Conservation (phyloP, 352 stramenopile genomes). For the Phytophthora kernoviae region DNA sequence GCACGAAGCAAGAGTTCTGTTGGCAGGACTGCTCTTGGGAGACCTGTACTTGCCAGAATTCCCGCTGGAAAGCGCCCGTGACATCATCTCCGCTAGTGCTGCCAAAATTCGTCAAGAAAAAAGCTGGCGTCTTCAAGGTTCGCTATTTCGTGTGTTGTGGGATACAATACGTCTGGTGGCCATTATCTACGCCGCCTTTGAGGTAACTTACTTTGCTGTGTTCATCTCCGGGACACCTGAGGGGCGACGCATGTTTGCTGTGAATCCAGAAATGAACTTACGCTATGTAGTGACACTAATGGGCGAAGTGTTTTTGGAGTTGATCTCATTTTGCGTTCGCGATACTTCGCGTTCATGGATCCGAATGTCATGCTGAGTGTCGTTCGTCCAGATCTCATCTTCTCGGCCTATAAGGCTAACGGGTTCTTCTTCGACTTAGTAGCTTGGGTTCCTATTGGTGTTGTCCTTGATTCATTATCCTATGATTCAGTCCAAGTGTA, state of each 20-base stretch:
- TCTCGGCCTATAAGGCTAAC: constrained; percentile 53
- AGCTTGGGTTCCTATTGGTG: constrained; percentile 52
- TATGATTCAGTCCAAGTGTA: constrained; percentile 28
- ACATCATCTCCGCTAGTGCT: neutral
- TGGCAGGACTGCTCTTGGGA: constrained; percentile 22
- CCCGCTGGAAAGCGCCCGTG: constrained; percentile 4
- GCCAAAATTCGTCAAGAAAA: constrained; percentile 1
- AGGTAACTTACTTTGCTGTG: constrained; percentile 65
- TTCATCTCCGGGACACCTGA: constrained; percentile 61
- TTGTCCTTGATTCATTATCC: constrained; percentile 43
- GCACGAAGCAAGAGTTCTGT: constrained; percentile 8
- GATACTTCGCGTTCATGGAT: constrained; percentile 68
- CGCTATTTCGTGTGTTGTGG: constrained; percentile 10
- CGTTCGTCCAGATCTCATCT: constrained; percentile 58
- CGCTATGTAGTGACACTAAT: constrained; percentile 39
- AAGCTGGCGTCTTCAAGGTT: constrained; percentile 8
- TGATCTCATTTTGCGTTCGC: constrained; percentile 50
- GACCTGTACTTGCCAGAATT: neutral
- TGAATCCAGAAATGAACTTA: constrained; percentile 22
- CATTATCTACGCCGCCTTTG: constrained; percentile 12
- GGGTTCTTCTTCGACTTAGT: constrained; percentile 53
- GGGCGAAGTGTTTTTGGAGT: constrained; percentile 15
- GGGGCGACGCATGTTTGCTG: constrained; percentile 42
- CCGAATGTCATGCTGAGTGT: constrained; percentile 53
- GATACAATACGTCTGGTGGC: constrained; percentile 4